Conservation (phyloP, 345 rosid species). For the Reutealis trisperma region DNA sequence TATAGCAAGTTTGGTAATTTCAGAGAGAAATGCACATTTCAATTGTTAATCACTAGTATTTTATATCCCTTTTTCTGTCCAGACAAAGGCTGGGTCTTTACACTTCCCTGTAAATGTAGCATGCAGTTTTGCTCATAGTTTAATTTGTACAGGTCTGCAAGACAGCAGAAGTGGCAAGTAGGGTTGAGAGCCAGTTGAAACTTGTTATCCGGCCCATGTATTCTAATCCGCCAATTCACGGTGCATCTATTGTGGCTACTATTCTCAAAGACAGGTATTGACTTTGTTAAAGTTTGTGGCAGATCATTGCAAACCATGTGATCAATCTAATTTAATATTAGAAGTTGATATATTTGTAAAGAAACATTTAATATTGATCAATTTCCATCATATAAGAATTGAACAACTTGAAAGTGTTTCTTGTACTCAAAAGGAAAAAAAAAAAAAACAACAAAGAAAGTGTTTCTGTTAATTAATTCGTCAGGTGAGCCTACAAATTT, state of each 20-base stretch:
- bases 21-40: background rate
- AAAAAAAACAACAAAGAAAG: background rate
- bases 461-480: background rate
- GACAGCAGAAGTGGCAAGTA: conserved; percentile 44
- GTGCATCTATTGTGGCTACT: conserved; percentile 52
- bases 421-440: no score
- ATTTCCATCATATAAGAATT: background rate
- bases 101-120: background rate
- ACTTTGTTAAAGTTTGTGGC: conserved; percentile 2
- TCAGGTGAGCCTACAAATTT: background rate
- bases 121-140: background rate
- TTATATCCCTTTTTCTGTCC: background rate
- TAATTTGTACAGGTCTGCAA: conserved; percentile 45
- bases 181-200: conserved; percentile 57
- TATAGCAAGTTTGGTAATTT: background rate
- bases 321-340: background rate
- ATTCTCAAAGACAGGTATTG: conserved; percentile 30
- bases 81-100: background rate
- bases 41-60: background rate
- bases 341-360: background rate
- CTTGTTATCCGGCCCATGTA: conserved; percentile 60
- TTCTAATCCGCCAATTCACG: conserved; percentile 62
- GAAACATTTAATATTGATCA: background rate
- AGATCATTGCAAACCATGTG: background rate
- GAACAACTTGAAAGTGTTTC: background rate